phyloP scores from a whole-genome alignment of 2,329 filamentous ascomycete species.

The Botrytis paeoniae region DNA sequence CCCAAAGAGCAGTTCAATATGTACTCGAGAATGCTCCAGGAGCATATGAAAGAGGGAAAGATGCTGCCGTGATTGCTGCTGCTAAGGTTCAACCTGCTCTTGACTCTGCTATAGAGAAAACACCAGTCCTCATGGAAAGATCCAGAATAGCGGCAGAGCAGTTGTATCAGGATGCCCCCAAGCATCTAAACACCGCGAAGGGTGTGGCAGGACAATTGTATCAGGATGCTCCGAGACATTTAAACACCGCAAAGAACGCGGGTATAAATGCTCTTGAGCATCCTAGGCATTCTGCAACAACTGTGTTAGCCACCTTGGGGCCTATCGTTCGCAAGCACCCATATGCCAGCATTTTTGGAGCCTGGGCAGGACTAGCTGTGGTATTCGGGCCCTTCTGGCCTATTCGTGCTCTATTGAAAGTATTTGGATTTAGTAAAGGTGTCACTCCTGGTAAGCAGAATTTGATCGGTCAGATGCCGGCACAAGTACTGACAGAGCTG shows the following conservation, averaged over 20 bases:
- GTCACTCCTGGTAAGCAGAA: background rate
- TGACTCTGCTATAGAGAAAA: constrained; percentile 7
- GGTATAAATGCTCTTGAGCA: background rate
- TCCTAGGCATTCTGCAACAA: constrained; percentile 7
- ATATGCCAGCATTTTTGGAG: background rate
- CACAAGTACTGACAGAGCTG: background rate
- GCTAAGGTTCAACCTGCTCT: constrained; percentile 5
- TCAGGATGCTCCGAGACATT: background rate
- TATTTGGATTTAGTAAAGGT: constrained; percentile 15
- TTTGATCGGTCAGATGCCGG: background rate
- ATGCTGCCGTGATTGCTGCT: background rate
- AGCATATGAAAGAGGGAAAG: constrained; percentile 12
- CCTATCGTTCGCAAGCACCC: background rate
- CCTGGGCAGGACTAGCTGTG: background rate
- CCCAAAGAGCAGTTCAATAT: constrained; percentile 7
- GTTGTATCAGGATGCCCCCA: constrained; percentile 7
- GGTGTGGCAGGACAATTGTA: background rate
- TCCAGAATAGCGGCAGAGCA: background rate
- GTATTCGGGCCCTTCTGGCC: constrained; percentile 9
- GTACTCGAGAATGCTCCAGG: constrained; percentile 6
- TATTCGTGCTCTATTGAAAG: background rate
- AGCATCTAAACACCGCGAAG: background rate
- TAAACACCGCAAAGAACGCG: background rate
- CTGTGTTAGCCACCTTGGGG: background rate
- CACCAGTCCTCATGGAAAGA: background rate